Evolutionary conservation across 2,329 filamentous ascomycete species (phyloP).

Genomic region (Leptoxyphium fumago): DNA sequence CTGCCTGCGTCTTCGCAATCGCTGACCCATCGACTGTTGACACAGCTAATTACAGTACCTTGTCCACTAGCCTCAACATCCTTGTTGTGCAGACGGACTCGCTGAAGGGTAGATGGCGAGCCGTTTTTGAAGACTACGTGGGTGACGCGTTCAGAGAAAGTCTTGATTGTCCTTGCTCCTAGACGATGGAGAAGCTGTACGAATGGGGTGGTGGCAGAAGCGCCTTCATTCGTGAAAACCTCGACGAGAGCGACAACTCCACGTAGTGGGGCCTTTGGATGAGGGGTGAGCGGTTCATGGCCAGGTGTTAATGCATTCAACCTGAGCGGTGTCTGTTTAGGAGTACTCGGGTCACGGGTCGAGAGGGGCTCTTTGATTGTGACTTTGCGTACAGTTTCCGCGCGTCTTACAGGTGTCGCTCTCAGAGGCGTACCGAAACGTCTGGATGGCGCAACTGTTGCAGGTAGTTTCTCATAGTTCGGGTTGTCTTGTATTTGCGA

Average conservation of each 20-base stretch:
- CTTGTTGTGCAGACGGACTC: constrained; percentile 19
- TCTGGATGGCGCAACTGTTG: constrained; percentile 12
- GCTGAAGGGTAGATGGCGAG: constrained; percentile 19
- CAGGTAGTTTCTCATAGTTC: constrained; percentile 9
- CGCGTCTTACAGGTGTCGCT: neutral
- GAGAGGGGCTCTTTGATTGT: constrained; percentile 10
- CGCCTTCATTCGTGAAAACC: constrained; percentile 22
- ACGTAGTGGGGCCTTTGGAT: constrained; percentile 19
- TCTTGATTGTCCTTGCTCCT: constrained; percentile 21
- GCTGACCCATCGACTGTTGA: constrained; percentile 23
- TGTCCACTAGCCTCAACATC: constrained; percentile 10
- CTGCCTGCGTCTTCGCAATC: constrained; percentile 19
- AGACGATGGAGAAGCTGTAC: constrained; percentile 20
- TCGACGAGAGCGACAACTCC: constrained; percentile 21
- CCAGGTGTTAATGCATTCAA: constrained; percentile 13
- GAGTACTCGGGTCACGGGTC: constrained; percentile 9
- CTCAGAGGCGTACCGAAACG: constrained; percentile 12
- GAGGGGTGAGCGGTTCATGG: constrained; percentile 19
- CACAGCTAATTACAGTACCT: constrained; percentile 17
- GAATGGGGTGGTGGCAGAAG: constrained; percentile 21
- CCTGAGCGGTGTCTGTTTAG: constrained; percentile 18
- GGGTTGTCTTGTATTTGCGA: constrained; percentile 1
- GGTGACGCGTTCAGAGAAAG: constrained; percentile 21
- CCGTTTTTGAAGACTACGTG: constrained; percentile 26
- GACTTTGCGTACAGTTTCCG: constrained; percentile 11